Evolutionary conservation across 129 eudicot species (phyloP).

Genomic region (Escallonia rubra): DNA sequence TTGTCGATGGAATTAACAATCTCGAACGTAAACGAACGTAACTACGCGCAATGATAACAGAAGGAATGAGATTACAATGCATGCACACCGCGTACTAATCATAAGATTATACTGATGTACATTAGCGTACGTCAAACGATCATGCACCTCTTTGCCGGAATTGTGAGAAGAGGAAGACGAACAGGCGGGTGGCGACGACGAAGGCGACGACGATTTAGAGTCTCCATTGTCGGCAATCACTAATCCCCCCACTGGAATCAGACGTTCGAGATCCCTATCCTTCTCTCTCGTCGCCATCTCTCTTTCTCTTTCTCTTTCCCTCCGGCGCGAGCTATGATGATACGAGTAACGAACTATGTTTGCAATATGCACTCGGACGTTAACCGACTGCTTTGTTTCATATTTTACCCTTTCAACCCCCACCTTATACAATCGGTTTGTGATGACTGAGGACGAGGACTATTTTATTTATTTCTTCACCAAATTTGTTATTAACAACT

Average conservation of each 20-base stretch:
- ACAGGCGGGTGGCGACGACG: slow-evolving; percentile 28
- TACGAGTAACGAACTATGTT: slow-evolving; percentile 17
- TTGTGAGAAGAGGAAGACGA: slow-evolving; percentile 32
- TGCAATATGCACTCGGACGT: neutral
- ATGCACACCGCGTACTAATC: too few relatives aligned
- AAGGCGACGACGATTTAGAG: slow-evolving; percentile 40
- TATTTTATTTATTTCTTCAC: too few relatives aligned
- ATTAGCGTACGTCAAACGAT: neutral
- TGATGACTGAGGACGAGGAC: too few relatives aligned
- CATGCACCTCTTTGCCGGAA: slow-evolving; percentile 64
- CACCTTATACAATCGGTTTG: too few relatives aligned
- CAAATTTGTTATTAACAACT: too few relatives aligned
- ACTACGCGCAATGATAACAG: too few relatives aligned
- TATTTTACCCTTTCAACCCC: too few relatives aligned
- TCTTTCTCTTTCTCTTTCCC: slow-evolving; percentile 20
- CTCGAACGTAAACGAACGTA: too few relatives aligned
- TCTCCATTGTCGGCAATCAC: slow-evolving; percentile 23
- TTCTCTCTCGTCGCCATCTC: slow-evolving; percentile 46
- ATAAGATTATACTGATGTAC: too few relatives aligned
- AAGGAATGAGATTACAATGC: too few relatives aligned
- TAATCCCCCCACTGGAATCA: slow-evolving; percentile 46
- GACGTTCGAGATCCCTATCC: slow-evolving; percentile 58
- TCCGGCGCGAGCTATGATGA: slow-evolving; percentile 15
- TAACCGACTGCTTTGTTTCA: neutral
- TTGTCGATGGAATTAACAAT: too few relatives aligned